phyloP scores from a whole-genome alignment of 768 basidiomycete genomes.

The Termitomyces sp. region DNA sequence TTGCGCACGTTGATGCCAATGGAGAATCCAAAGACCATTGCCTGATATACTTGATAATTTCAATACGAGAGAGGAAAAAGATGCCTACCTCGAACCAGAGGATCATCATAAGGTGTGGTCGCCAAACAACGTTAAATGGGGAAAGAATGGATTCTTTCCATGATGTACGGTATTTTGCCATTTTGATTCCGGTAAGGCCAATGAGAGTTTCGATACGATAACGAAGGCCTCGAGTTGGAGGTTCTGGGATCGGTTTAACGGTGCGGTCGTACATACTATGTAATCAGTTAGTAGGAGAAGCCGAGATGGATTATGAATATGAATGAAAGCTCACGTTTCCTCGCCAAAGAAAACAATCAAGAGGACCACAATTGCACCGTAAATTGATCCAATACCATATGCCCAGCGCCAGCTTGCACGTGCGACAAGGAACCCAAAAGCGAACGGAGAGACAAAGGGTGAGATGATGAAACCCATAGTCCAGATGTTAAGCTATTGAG shows the following conservation, averaged over 20 bases:
- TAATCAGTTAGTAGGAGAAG: not conserved
- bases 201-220: constrained; percentile 47
- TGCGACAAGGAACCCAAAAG: constrained; percentile 63
- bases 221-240: constrained; percentile 29
- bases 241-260: constrained; percentile 33
- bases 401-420: constrained; percentile 56
- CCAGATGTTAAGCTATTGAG: constrained; percentile 45
- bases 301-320: not conserved
- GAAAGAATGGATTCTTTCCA: constrained; percentile 31
- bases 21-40: constrained; percentile 25
- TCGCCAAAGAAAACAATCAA: constrained; percentile 40
- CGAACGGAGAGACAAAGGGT: constrained; percentile 57
- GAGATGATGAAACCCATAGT: constrained; percentile 58
- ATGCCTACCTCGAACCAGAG: constrained; percentile 32
- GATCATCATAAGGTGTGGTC: constrained; percentile 38
- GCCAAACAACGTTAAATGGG: constrained; percentile 38
- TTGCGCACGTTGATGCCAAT: constrained; percentile 31
- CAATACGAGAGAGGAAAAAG: not conserved
- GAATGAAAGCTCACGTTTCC: constrained; percentile 60
- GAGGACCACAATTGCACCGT: constrained; percentile 37
- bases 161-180: constrained; percentile 33
- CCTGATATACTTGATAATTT: constrained; percentile 3
- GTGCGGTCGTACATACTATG: constrained; percentile 53
- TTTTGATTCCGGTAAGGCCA: constrained; percentile 45
- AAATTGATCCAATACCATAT: constrained; percentile 61